Conservation (phyloP, 2,329 filamentous ascomycete species). For the Verticillium dahliae region DNA sequence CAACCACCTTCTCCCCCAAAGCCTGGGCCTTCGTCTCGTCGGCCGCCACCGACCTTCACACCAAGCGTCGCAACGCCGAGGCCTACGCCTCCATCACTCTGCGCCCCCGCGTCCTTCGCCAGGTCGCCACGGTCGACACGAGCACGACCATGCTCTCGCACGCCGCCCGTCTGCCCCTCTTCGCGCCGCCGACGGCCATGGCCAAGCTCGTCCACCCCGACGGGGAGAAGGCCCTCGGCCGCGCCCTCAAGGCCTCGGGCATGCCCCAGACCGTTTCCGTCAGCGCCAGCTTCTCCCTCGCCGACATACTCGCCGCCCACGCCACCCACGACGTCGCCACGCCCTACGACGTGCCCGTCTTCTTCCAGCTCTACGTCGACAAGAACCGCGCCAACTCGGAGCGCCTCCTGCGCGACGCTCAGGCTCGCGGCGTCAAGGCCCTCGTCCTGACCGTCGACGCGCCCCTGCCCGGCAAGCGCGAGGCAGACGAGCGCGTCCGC, state of each 20-base stretch:
- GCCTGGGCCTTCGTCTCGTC: slow-evolving; percentile 67
- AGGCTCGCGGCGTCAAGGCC: slow-evolving; percentile 38
- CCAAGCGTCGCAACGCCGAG: slow-evolving; percentile 48
- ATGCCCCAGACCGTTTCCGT: slow-evolving; percentile 57
- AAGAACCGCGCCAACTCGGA: slow-evolving; percentile 45
- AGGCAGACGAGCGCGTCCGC: slow-evolving; percentile 37
- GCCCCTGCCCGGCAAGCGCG: slow-evolving; percentile 49
- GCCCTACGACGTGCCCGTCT: slow-evolving; percentile 27
- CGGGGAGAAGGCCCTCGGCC: slow-evolving; percentile 37
- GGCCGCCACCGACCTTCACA: slow-evolving; percentile 55
- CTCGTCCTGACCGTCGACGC: slow-evolving; percentile 55
- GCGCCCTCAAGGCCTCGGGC: slow-evolving; percentile 24
- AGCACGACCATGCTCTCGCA: slow-evolving; percentile 48
- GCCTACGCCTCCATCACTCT: slow-evolving; percentile 51
- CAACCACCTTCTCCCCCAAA: slow-evolving; percentile 49
- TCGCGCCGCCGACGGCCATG: slow-evolving; percentile 59
- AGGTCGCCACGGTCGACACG: slow-evolving; percentile 46
- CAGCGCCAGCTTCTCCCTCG: slow-evolving; percentile 51
- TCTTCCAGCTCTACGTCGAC: slow-evolving; percentile 59
- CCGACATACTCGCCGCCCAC: slow-evolving; percentile 34
- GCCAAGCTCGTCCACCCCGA: slow-evolving; percentile 56
- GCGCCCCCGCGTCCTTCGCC: slow-evolving; percentile 49
- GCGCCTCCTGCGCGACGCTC: slow-evolving; percentile 38
- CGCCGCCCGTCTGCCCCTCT: slow-evolving; percentile 48
- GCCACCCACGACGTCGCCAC: background rate